Percentiles rank a stretch among this genome's conserved stretches.
phyloP scores from a whole-genome alignment of 2,329 filamentous ascomycete genomes.

The Exophiala lecanii-corni region DNA sequence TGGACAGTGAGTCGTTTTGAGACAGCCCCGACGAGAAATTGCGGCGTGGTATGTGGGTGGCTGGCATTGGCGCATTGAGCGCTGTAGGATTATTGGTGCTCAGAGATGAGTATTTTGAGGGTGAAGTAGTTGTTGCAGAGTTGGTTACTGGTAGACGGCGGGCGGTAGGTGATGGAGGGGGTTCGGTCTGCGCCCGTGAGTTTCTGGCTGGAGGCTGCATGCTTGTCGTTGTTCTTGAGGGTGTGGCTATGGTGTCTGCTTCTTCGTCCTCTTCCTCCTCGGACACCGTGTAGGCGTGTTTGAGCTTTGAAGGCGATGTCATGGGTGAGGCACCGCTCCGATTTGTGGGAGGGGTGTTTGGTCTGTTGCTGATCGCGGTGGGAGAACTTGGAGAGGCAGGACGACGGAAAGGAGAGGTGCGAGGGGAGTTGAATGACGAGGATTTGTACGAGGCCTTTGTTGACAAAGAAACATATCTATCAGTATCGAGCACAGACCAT shows the following conservation, averaged over 20 bases:
- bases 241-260: conserved; percentile 34
- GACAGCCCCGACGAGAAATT: conserved; percentile 19
- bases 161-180: conserved; percentile 36
- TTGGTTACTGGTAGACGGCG: conserved; percentile 6
- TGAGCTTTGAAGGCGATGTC: conserved; percentile 44
- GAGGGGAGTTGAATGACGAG: conserved; percentile 63
- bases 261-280: conserved; percentile 34
- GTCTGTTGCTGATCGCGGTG: conserved; percentile 48
- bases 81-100: background rate
- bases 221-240: conserved; percentile 38
- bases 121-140: conserved; percentile 4
- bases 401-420: conserved; percentile 65
- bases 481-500: conserved; percentile 6
- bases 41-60: conserved; percentile 2
- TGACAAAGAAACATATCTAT: background rate
- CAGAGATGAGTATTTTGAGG: conserved; percentile 6
- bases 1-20: conserved; percentile 37
- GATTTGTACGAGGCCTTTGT: conserved; percentile 20
- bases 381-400: conserved; percentile 60
- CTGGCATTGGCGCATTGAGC: background rate
- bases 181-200: conserved; percentile 28
- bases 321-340: conserved; percentile 38
- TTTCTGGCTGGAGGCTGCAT: conserved; percentile 7
- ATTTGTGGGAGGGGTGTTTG: conserved; percentile 45
- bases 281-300: conserved; percentile 42